These are phyloP conservation scores for Pezicula neosporulosa DNA, from an alignment of 2,329 filamentous ascomycete genomes.

Conservation along the genomic window DNA sequence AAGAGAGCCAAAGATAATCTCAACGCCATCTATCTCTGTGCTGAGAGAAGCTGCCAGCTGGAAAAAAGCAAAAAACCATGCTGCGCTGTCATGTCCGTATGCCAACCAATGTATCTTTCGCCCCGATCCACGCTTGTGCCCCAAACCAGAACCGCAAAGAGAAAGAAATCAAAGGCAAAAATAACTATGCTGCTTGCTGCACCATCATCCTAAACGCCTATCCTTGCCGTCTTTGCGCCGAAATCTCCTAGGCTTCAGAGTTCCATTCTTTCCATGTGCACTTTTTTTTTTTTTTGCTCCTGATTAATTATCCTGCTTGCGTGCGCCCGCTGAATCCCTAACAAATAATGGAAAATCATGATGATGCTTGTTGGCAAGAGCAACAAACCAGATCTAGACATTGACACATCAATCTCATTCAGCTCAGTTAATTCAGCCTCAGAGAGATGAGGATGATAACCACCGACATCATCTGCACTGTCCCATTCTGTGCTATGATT, in stretches of 20 bases:
- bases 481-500: conserved; percentile 24
- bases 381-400: conserved; percentile 12
- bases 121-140: not conserved
- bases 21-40: no score
- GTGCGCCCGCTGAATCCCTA: not conserved
- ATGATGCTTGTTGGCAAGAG: not conserved
- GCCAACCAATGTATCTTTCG: not conserved
- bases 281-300: no score
- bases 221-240: no score
- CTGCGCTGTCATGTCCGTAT: not conserved
- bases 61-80: not conserved
- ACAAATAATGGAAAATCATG: not conserved
- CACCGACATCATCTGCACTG: conserved; percentile 22
- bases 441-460: conserved; percentile 1
- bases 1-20: no score
- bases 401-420: conserved; percentile 31
- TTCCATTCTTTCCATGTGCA: no score
- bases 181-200: not conserved
- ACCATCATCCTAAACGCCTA: no score
- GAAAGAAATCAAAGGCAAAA: not conserved
- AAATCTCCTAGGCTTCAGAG: no score
- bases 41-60: no score
- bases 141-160: not conserved
- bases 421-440: conserved; percentile 36
- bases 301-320: no score